These are phyloP conservation scores for Candida sphagnicola DNA, from an alignment of 805 yeast genomes.

Conservation along the genomic window DNA sequence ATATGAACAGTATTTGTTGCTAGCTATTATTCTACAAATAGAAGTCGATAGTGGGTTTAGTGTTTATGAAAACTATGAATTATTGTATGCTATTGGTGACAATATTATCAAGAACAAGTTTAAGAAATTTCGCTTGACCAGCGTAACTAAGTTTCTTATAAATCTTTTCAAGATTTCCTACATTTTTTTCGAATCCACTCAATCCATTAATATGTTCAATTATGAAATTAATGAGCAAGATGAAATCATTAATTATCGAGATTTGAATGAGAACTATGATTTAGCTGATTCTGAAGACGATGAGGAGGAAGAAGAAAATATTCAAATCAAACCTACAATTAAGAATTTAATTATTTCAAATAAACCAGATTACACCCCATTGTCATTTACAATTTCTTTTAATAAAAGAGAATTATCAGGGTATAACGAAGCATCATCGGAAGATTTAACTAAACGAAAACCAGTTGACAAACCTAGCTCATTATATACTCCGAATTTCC, in stretches of 20 bases:
- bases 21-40: constrained; percentile 34
- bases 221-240: constrained; percentile 37
- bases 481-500: constrained; percentile 7
- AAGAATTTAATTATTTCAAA: constrained; percentile 11
- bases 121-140: constrained; percentile 15
- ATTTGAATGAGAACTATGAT: constrained; percentile 36
- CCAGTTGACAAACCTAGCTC: constrained; percentile 1
- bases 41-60: constrained; percentile 35
- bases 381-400: constrained; percentile 28
- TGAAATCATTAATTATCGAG: constrained; percentile 41
- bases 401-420: constrained; percentile 10
- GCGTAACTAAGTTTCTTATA: constrained; percentile 21
- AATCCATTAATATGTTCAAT: constrained; percentile 44
- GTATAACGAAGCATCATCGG: constrained; percentile 5
- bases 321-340: constrained; percentile 24
- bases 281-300: constrained; percentile 15
- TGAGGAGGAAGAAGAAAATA: constrained; percentile 10
- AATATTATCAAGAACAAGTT: constrained; percentile 18
- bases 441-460: constrained; percentile 1
- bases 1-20: constrained; percentile 30
- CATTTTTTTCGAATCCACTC: constrained; percentile 44
- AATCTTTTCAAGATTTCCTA: constrained; percentile 28
- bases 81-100: constrained; percentile 40
- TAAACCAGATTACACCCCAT: constrained; percentile 12
- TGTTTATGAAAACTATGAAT: constrained; percentile 40